Conservation (phyloP, 2,329 filamentous ascomycete genomes). For the Monilinia laxa region DNA sequence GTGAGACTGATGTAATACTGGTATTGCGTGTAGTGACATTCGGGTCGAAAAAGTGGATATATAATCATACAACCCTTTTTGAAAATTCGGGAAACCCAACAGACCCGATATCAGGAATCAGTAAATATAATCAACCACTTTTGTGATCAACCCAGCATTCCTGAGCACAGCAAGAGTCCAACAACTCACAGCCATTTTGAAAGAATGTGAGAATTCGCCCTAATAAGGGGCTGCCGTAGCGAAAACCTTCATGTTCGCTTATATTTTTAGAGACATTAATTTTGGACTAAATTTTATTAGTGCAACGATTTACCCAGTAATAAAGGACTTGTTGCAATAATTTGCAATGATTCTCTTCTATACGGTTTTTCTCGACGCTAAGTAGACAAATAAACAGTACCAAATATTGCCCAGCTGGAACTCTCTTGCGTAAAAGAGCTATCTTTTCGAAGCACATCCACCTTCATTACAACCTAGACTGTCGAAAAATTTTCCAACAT, state of each 20-base stretch:
- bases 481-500: neutral
- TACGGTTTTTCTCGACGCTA: neutral
- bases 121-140: neutral
- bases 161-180: neutral
- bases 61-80: neutral
- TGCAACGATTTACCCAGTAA: neutral
- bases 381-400: neutral
- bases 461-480: neutral
- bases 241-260: neutral
- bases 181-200: neutral
- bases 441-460: neutral
- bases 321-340: neutral
- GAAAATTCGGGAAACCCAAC: neutral
- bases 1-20: neutral
- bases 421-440: neutral
- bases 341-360: neutral
- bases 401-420: too few species aligned
- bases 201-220: neutral
- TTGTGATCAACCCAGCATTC: neutral
- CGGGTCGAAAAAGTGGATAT: neutral
- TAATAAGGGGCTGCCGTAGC: neutral
- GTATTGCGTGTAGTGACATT: too few species aligned
- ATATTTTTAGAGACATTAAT: neutral
- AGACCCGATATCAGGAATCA: neutral
- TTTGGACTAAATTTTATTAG: neutral